Base-by-base conservation (phyloP, 495 filamentous ascomycete species). In the Parathielavia appendiculata region DNA sequence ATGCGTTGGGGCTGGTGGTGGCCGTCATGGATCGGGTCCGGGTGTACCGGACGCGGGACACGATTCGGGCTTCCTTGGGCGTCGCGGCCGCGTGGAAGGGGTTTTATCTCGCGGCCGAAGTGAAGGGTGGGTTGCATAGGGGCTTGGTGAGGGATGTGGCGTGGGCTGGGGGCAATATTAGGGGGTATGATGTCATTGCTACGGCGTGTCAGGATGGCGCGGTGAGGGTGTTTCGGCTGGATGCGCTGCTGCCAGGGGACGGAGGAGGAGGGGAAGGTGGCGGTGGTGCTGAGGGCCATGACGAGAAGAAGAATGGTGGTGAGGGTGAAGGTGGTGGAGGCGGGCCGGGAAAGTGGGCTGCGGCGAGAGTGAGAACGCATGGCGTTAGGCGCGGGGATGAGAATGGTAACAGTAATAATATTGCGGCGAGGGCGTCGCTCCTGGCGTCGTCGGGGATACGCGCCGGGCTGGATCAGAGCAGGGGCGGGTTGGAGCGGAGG, bases 161-260 rank as follows among this genome's bases (percentile, higher is more conserved):
- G 9, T 99, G 93, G 93, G 91, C 93, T 9, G 87, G 88, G 51
- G 90, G 90, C 16, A 91, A 90, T 63, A 86, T 89, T 40, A 72
- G 91, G 34, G 91, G 91, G 1, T 91, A 87, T 65, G 92, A 99
- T 68, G 77, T 96, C 53, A 80, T 97, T 62, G 95, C 93, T 7
- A 95, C 92, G 34, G 92, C 90, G 1, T 90, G 89, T 66, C 91
- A 92, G 69, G 93, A 99, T 67, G 92, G 93, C 4, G 83, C 83
- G 59, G 80, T 97, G 46, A 81, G 95, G 23, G 85, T 97, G 6
- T 96, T 91, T 63, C 81, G 91, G 66, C 73, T 99, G 0, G 61
- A 60, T 22, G 46, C 58, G 9, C 8, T 60, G 16, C 16, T 16
- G 0, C 38, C 35, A 10, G 19, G 45, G 39, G 26, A 30, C 13